Evolutionary conservation across 78 protist genomes (phyloP), one percentile per base, ranked within the genome.

Genomic region (Salpingoeca rosetta): DNA sequence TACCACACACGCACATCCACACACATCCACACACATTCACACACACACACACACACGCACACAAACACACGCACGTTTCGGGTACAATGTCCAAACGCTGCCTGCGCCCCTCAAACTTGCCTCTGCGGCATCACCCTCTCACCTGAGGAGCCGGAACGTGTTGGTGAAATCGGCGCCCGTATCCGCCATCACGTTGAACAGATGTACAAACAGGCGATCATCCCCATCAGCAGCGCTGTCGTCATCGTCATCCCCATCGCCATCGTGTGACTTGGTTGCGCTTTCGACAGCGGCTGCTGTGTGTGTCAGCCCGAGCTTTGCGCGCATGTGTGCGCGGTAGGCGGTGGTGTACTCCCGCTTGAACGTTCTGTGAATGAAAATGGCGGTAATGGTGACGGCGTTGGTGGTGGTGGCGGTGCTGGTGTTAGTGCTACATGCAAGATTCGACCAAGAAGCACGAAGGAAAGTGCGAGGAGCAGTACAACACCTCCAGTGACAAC

Each of bases 131-230:
- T 7, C 65, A 51, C 65, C 7, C 31, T 7, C 65, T 51, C 31
- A 51, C 65, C 81, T 43, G n/a, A 84, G 76, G 43, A 65, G 25
- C 24, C 87, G 82, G 78, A 84, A 84, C n/a, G 76, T 35, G 79
- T n/a, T 2, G 36, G 87, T 84, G 72, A 35, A 84, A 74, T 84
- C 87, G 72, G 65, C 76, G 12, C 72, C 39, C 1, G 11, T 0
- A 7, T 28, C 28, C 25, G 74, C 39, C 77, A 77, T n/a, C 39
- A 77, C 36, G 37, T 11, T 39, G 0, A 56, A 1, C 36, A 76
- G 82, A 12, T 3, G 17, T 0, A 0, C 7, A 36, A 57, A 43
- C 7, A 84, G 87, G 40, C 0, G 65, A 7, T 39, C 72, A 28
- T 65, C 87, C 31, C 25, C 77, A 31, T 0, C 65, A 2, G 40